phyloP scores from a whole-genome alignment of 1,284 basidiomycete species.

The Somion occarium region DNA sequence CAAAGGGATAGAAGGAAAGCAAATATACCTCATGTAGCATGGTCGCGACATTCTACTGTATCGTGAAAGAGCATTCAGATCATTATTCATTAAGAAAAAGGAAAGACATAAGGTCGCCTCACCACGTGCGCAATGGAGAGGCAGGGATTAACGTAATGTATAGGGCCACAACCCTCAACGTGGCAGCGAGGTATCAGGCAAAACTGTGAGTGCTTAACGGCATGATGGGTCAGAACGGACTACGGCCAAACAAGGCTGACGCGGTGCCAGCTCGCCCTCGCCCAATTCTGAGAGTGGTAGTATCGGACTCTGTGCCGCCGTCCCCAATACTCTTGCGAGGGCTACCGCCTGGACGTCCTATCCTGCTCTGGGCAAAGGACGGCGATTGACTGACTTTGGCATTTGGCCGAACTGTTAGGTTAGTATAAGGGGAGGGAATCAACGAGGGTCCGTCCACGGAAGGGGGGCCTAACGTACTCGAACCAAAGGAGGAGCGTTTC shows the following conservation, averaged over 20 bases:
- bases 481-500: conserved; percentile 58
- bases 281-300: conserved; percentile 12
- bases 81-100: neutral
- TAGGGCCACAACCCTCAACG: neutral
- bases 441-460: conserved; percentile 17
- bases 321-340: conserved; percentile 43
- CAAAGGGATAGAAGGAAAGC: neutral
- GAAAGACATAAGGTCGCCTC: neutral
- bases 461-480: conserved; percentile 20
- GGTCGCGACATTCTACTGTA: neutral
- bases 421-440: conserved; percentile 27
- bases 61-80: neutral
- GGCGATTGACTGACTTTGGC: conserved; percentile 39
- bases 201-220: neutral
- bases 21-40: neutral
- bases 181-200: neutral
- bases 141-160: neutral
- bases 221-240: neutral
- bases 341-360: conserved; percentile 50
- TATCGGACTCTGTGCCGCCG: conserved; percentile 17
- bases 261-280: conserved; percentile 13
- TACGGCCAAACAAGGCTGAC: conserved; percentile 13
- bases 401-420: conserved; percentile 46
- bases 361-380: conserved; percentile 52
- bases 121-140: neutral